Conservation (phyloP, 495 filamentous ascomycete genomes). For the Penicillium daleae region DNA sequence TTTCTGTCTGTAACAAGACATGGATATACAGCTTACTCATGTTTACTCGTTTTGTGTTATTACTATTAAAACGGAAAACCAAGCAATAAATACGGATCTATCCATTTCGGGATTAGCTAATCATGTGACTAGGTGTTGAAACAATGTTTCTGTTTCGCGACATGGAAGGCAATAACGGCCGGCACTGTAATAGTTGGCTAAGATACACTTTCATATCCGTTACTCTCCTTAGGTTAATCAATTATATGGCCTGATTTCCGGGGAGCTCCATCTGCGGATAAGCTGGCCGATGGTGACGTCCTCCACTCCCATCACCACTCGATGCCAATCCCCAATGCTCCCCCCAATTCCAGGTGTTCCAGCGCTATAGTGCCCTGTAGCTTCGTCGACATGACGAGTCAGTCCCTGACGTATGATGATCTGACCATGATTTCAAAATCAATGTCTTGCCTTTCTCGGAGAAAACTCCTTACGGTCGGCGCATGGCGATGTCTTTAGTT, state of each 20-base stretch:
- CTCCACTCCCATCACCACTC: conserved; percentile 15
- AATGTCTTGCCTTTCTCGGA: not conserved
- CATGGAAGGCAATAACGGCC: too few relatives aligned
- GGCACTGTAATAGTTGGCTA: too few relatives aligned
- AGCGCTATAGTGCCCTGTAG: not conserved
- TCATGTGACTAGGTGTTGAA: too few relatives aligned
- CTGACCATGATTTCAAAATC: not conserved
- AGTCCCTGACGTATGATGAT: conserved; percentile 1
- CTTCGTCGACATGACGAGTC: not conserved
- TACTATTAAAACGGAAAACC: too few relatives aligned
- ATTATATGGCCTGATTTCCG: not conserved
- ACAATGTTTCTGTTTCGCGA: too few relatives aligned
- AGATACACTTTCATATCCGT: too few relatives aligned
- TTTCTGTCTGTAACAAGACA: too few relatives aligned
- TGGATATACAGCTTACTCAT: too few relatives aligned
- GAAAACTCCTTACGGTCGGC: not conserved
- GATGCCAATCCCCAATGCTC: too few relatives aligned
- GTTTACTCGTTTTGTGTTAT: too few relatives aligned
- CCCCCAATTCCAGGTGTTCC: not conserved
- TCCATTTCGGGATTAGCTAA: too few relatives aligned
- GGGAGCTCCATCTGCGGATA: not conserved
- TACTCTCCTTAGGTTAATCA: not conserved
- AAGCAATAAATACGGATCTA: too few relatives aligned
- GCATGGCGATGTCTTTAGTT: not conserved
- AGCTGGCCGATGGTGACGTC: conserved; percentile 24